A percentile compares a stretch with the other conserved stretches of the same genome.
Evolutionary conservation across 2,329 filamentous ascomycete species (phyloP).

Genomic region (Cordyceps cicadae): DNA sequence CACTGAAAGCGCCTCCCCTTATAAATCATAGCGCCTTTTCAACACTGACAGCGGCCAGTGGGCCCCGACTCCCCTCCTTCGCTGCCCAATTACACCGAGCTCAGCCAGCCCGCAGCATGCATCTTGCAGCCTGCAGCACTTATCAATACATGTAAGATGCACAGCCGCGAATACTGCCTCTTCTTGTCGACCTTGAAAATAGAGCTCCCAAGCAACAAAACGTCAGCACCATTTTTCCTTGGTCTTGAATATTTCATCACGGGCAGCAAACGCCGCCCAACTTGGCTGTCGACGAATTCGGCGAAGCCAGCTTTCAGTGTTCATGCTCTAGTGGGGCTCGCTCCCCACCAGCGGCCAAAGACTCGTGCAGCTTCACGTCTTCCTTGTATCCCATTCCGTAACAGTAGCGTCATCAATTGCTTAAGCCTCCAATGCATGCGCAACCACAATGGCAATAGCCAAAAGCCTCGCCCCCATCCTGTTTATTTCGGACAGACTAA

Average conservation of each 20-base stretch:
- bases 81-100: neutral
- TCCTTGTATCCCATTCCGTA: no score
- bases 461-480: no score
- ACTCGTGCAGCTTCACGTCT: neutral
- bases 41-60: neutral
- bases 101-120: neutral
- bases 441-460: neutral
- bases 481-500: no score
- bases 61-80: neutral
- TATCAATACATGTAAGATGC: neutral
- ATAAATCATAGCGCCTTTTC: no score
- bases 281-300: neutral
- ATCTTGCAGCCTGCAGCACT: neutral
- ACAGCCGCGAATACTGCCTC: neutral
- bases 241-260: no score
- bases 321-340: neutral
- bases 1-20: no score
- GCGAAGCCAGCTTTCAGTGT: neutral
- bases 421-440: neutral
- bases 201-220: no score
- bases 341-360: neutral
- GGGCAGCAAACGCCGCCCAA: no score
- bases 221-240: neutral
- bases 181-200: neutral
- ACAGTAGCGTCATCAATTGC: neutral